Evolutionary conservation across 208 protist species (phyloP).

Genomic region (Acanthamoeba lenticulata): DNA sequence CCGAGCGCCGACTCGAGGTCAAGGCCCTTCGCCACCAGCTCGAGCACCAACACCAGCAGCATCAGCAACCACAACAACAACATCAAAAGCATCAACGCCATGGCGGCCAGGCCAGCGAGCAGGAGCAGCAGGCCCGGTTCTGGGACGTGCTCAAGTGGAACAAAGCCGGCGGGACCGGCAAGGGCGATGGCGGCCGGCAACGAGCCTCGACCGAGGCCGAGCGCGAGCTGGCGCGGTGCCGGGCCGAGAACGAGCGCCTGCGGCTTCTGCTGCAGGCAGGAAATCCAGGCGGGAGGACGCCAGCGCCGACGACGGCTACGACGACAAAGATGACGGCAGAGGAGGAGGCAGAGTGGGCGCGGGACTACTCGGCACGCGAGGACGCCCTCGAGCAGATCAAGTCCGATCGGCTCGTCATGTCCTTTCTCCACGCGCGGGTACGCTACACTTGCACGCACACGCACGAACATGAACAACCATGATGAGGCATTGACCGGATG

Average conservation of each 20-base stretch:
- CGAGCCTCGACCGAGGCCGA: not conserved
- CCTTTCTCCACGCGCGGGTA: constrained; percentile 19
- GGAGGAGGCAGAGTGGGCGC: too few relatives aligned
- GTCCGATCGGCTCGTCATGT: constrained; percentile 2
- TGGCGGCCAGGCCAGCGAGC: too few relatives aligned
- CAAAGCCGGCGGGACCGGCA: not conserved
- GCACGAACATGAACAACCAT: not conserved
- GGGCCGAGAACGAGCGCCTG: constrained; percentile 14
- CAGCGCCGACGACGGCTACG: too few relatives aligned
- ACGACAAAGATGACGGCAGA: too few relatives aligned
- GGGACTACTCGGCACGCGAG: not conserved
- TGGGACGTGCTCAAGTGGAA: not conserved
- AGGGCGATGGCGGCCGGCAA: not conserved
- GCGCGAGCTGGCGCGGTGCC: not conserved
- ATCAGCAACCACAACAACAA: too few relatives aligned
- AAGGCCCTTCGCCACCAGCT: not conserved
- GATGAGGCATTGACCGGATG: too few relatives aligned
- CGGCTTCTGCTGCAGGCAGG: not conserved
- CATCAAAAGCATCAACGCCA: too few relatives aligned
- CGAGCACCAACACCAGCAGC: not conserved
- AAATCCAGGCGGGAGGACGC: too few relatives aligned
- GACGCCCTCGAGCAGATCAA: constrained; percentile 29
- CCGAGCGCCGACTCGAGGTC: not conserved
- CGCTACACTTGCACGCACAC: not conserved
- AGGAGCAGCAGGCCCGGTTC: too few relatives aligned